These are phyloP conservation scores for Aspergillus brasiliensis DNA, from an alignment of 2,329 filamentous ascomycete species.

Conservation along the genomic window DNA sequence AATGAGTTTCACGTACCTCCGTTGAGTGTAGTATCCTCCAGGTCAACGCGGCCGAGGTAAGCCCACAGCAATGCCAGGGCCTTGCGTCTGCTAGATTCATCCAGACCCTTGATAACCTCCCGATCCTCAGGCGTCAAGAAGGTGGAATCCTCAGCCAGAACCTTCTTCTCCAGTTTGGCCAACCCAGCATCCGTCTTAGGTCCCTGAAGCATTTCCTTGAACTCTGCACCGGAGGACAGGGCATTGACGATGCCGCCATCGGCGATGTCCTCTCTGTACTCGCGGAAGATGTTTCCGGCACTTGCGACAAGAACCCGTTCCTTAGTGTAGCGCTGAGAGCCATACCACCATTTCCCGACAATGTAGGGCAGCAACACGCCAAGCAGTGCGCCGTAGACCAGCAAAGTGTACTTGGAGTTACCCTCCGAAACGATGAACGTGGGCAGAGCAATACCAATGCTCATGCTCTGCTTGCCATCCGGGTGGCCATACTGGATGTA, in stretches of 20 bases:
- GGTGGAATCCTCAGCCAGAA: constrained; percentile 63
- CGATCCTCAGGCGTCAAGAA: constrained; percentile 73
- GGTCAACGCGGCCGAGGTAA: constrained; percentile 84
- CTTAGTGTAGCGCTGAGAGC: constrained; percentile 87
- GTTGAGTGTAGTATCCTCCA: constrained; percentile 75
- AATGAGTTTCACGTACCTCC: constrained; percentile 50
- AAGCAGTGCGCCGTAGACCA: constrained; percentile 84
- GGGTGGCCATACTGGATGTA: constrained; percentile 95
- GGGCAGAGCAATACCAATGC: constrained; percentile 94
- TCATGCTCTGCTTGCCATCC: constrained; percentile 97
- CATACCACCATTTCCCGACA: constrained; percentile 98
- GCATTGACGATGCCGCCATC: constrained; percentile 78
- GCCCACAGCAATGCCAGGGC: constrained; percentile 90
- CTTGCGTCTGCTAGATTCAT: constrained; percentile 79
- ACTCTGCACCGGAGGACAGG: constrained; percentile 85
- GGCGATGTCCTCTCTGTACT: constrained; percentile 83
- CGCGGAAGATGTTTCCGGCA: constrained; percentile 90
- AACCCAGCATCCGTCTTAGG: constrained; percentile 78
- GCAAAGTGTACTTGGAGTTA: constrained; percentile 90
- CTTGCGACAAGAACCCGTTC: constrained; percentile 92
- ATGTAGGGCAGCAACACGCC: constrained; percentile 89
- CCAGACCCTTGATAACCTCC: constrained; percentile 74
- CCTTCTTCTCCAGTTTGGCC: constrained; percentile 78
- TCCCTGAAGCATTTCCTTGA: constrained; percentile 72
- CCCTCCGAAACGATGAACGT: constrained; percentile 91